Percentiles rank a stretch among this genome's conserved stretches.
These are phyloP conservation scores for Cucurbita argyrosperma DNA, from an alignment of 306 rosid genomes.

Conservation along the genomic window DNA sequence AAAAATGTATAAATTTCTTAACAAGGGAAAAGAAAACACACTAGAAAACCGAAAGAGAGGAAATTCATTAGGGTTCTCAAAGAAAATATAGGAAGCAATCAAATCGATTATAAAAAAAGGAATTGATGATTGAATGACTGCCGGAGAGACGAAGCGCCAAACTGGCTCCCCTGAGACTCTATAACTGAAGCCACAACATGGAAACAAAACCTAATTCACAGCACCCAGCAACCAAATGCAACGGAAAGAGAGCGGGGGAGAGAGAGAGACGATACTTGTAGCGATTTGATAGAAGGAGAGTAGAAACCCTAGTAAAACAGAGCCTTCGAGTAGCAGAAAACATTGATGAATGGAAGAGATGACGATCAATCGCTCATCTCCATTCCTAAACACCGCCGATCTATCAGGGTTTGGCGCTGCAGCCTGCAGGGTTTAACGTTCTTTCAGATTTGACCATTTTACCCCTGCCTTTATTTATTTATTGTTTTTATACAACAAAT, in stretches of 20 bases:
- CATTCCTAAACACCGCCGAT: background rate
- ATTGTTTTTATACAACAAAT: too few relatives aligned
- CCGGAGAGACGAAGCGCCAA: background rate
- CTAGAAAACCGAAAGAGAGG: background rate
- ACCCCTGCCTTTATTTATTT: too few relatives aligned
- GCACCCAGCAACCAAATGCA: background rate
- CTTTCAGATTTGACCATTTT: background rate
- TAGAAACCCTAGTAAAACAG: conserved; percentile 3
- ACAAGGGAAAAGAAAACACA: background rate
- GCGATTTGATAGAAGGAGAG: conserved; percentile 35
- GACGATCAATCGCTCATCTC: background rate
- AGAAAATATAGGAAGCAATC: background rate
- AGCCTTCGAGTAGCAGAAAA: conserved; percentile 24
- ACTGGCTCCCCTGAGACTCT: background rate
- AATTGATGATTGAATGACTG: background rate
- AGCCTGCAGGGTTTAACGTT: background rate
- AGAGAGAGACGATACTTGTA: conserved; percentile 23
- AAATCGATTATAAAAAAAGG: background rate
- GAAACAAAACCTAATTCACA: background rate
- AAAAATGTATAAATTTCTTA: background rate
- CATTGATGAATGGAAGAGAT: conserved; percentile 25
- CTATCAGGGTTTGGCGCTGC: background rate
- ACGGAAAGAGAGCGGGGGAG: conserved; percentile 4
- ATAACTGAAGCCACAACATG: background rate
- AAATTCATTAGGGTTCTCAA: background rate